Conservation (phyloP, 2,329 filamentous ascomycete genomes). For the Balansia obtecta region DNA sequence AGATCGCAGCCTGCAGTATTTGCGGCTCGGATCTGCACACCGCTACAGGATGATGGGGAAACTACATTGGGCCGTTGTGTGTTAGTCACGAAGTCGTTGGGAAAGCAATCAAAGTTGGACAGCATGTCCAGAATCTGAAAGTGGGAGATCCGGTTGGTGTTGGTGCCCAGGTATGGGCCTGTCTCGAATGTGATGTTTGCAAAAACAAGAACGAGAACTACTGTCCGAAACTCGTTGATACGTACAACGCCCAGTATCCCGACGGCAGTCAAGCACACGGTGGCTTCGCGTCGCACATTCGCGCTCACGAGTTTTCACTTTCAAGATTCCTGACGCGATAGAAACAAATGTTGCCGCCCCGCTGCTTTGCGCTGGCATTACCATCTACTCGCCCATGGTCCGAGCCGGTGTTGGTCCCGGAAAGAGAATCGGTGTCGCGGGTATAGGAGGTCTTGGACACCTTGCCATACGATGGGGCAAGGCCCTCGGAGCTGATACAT, state of each 20-base stretch:
- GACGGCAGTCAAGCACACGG: conserved; percentile 53
- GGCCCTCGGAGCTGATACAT: conserved; percentile 55
- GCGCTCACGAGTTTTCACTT: conserved; percentile 44
- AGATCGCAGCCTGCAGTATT: conserved; percentile 56
- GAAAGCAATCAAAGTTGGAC: conserved; percentile 35
- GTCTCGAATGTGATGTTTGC: conserved; percentile 36
- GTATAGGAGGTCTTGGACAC: conserved; percentile 63
- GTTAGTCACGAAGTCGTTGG: conserved; percentile 50
- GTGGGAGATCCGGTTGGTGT: conserved; percentile 53
- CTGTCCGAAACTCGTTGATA: conserved; percentile 36
- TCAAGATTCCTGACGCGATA: conserved; percentile 43
- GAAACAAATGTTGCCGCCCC: conserved; percentile 43
- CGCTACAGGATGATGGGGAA: conserved; percentile 43
- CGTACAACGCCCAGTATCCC: conserved; percentile 44
- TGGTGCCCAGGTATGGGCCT: conserved; percentile 47
- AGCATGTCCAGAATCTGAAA: conserved; percentile 33
- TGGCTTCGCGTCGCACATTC: conserved; percentile 40
- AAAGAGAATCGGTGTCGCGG: conserved; percentile 58
- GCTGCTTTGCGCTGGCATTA: conserved; percentile 69
- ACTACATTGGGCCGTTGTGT: conserved; percentile 31
- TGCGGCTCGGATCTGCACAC: conserved; percentile 51
- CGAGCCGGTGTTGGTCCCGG: conserved; percentile 57
- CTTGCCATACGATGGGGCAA: conserved; percentile 59
- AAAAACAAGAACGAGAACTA: conserved; percentile 37
- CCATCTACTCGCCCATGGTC: conserved; percentile 56